Evolutionary conservation across 225 moss, liverwort and hornwort genomes (phyloP), one percentile per base, ranked within the genome.

Genomic region (Physcomitrellopsis africana): DNA sequence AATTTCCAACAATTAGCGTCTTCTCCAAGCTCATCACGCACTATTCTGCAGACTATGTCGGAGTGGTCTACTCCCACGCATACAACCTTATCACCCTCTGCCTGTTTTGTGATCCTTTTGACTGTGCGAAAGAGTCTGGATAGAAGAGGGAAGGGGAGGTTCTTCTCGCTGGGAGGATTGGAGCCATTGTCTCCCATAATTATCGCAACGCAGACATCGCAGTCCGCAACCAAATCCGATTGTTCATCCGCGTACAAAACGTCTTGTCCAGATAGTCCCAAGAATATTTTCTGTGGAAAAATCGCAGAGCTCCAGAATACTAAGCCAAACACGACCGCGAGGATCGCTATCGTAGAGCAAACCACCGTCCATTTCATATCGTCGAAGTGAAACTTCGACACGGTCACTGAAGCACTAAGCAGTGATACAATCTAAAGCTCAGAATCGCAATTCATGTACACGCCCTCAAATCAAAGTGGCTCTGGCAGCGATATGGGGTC

Each of bases 61-160:
- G 68, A 60, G 10, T 53, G 10, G 46, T 79, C 79, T 60, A 73
- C 61, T 1, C 43, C 73, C 61, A 79, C 52, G 19, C 76, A 76
- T 12, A 76, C 67, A 12, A 70, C 19, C 32, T 24, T 73, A 12
- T 18, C 76, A 24, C 81, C 51, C 19, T 22, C 10, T 7, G 32
- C 17, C 11, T 27, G 53, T 13, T 9, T 24, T 59, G 20, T 9
- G 37, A 81, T 66, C 51, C 46, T 46, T 67, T 37, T 45, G 14
- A 54, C 80, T 3, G 41, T n/a, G 2, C 51, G 51, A 3, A 80
- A 61, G 8, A 81, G 76, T 29, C 52, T 76, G 18, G n/a, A 60
- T n/a, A 81, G 67, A 52, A 70, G 49, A 58, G 66, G 19, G 13
- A 76, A 81, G 13, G 76, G 76, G 45, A 81, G 76, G 26, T 27